Base-by-base conservation (phyloP, 1,284 basidiomycete species). In the Hemileia vastatrix region DNA sequence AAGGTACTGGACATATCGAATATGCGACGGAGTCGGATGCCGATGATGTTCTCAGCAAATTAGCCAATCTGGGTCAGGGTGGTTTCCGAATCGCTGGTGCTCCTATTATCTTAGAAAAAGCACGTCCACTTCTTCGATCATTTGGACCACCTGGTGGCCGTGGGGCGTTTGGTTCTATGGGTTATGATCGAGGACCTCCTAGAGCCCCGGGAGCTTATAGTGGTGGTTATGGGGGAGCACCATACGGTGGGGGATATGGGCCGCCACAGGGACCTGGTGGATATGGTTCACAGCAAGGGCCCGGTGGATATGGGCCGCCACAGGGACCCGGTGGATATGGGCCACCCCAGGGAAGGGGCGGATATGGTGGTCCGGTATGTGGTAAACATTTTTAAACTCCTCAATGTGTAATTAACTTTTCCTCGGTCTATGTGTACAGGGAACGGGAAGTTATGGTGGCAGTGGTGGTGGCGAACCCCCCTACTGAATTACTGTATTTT, bases 1-100 rank as follows among this genome's bases (percentile, higher is more conserved):
- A 61, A 40, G 58, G 58, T 23, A 61, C 58, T 27, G 58, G 58
- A 11, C 58, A 61, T 40, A 49, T 61, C 13, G 58, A 61, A 53
- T 61, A 54, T 45, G 58, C 43, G 5, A 40, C 44, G 8, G 58
- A 44, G 2, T 19, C 50, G 6, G 48, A 36, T 4, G 40, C 54
- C 11, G 51, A 61, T 6, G 32, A n/a, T 4, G 51, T 33, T 3
- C 44, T 61, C 6, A 44, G 19, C 50, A 61, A 61, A 32, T 27
- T 61, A 9, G 43, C 53, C 27, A 52, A 61, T 2, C 51, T 45
- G 1, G 51, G 51, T 31, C 32, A 49, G 36, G 49, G 52, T 24
- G 2, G 24, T 13, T 13, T 61, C 24, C 21, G 45, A 24, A 52
- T 61, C 52, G 54, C 53, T 18, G 58, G 58, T 6, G 44, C 53